Percentiles rank a stretch among this genome's conserved stretches.
Evolutionary conservation across 176 grass and related monocot genomes (phyloP).

Genomic region (Oryza rufipogon): DNA sequence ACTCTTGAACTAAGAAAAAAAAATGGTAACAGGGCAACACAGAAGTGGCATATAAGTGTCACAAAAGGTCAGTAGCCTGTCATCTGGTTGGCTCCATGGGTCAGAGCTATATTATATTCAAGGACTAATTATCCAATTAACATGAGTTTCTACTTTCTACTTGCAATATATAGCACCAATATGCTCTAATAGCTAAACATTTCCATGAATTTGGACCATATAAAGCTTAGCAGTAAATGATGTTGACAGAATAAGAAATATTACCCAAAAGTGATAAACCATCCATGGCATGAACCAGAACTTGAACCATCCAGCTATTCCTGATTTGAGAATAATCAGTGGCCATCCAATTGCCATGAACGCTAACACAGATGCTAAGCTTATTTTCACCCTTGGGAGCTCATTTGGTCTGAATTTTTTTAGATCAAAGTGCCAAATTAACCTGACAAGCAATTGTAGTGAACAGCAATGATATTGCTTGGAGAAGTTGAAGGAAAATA

Average conservation of each 20-base stretch:
- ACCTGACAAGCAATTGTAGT: conserved; percentile 59
- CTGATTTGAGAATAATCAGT: conserved; percentile 83
- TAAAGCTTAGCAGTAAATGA: conserved; percentile 1
- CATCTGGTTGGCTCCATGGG: background rate
- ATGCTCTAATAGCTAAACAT: conserved; percentile 6
- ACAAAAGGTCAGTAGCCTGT: background rate
- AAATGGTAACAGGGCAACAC: background rate
- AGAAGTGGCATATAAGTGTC: background rate
- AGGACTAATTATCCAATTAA: background rate
- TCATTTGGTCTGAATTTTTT: conserved; percentile 88
- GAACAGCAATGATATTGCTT: conserved; percentile 31
- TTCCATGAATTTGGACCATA: conserved; percentile 28
- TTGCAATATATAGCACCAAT: background rate
- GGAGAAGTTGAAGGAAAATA: conserved; percentile 14
- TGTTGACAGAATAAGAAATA: conserved; percentile 16
- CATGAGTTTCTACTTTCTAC: conserved; percentile 16
- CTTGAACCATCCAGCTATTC: conserved; percentile 87
- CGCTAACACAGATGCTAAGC: conserved; percentile 85
- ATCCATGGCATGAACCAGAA: conserved; percentile 99
- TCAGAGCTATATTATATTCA: conserved; percentile 14
- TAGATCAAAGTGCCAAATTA: conserved; percentile 86
- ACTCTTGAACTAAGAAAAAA: background rate
- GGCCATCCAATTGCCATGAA: conserved; percentile 99
- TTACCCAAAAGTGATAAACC: conserved; percentile 99
- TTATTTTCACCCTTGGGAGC: conserved; percentile 91